Evolutionary conservation across 306 rosid genomes (phyloP), one percentile per base, ranked within the genome.

Genomic region (Lathyrus tuberosus): DNA sequence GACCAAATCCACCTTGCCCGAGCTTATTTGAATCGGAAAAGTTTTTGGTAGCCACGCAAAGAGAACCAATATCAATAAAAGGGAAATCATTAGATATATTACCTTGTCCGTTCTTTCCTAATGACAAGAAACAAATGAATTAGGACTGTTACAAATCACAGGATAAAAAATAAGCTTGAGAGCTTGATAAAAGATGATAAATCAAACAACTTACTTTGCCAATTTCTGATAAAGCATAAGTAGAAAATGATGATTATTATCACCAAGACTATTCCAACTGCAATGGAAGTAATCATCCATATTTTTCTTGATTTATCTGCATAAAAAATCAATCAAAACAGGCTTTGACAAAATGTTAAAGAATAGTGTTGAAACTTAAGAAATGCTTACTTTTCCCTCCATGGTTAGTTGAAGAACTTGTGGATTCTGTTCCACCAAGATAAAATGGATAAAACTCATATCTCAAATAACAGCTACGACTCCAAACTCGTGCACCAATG

Each of bases 1-100:
- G 81, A 8, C 96, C 96, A 82, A 90, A 90, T 35, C 96, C 93
- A 60, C 93, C 93, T 80, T 85, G 77, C 30, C 96, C 96, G 7
- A 90, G 91, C 83, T 76, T 82, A 59, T 87, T 85, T 58, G 78
- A 73, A 62, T 69, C 75, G 41, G 84, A 83, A 22, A 91, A 91
- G 41, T 83, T 76, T 46, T 74, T 20, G 43, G 92, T 88, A 53
- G 89, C 96, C 20, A 10, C 69, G n/a, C 80, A 62, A 10, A 91
- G 58, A 9, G 85, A 72, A 77, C 40, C 71, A 72, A 86, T 84
- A 72, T 84, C 84, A 67, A 85, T 24, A 62, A 37, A 59, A 46
- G 86, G 84, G 67, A 51, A 76, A 33, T 87, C 78, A 35, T 73
- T 68, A 38, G 76, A 41, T 20, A 38, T 38, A 14, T 74, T 65